Evolutionary conservation across 768 basidiomycete species (phyloP), one percentile per base, ranked within the genome.

Genomic region (Boletellus emodensis): DNA sequence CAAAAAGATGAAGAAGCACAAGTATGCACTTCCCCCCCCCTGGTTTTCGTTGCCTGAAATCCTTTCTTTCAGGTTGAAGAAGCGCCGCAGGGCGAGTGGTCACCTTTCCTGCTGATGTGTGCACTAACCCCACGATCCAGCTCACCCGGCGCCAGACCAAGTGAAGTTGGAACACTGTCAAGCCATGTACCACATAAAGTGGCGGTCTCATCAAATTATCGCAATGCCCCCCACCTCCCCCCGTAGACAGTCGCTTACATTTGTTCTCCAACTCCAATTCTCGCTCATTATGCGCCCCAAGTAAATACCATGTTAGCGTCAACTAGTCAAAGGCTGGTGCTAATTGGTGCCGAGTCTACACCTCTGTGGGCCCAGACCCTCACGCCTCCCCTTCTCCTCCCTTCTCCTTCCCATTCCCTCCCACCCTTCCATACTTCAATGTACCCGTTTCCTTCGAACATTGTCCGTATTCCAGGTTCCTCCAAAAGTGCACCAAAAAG

Each of bases 1-100:
- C 76, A 87, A 84, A 83, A 95, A 94, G 83, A 95, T 95, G 85
- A 91, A 87, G 80, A 95, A 94, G 73, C 93, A 95, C 69, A 94
- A 94, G 91, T 92, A 63, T 70, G 88, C 77, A 28, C 34, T 3
- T 24, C 24, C 22, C 47, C 8, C 8, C 39, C 33, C n/a, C 35
- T 14, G 17, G 49, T 50, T 49, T 46, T 41, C 39, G 4, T 13
- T 44, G 49, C 52, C 40, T 63, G 24, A 63, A 33, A 6, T 39
- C 18, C 18, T 35, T 35, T 14, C 38, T 43, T 56, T 6, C 54
- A 92, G 90, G 75, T 79, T 90, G 62, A 90, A 85, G 83, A 94
- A 94, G 77, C 83, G 90, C 59, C 79, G 93, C 79, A 87, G 83
- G 74, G 90, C 90, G 66, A 53, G 83, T 71, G 46, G 13, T 70